Evolutionary conservation across 805 yeast genomes (phyloP).

Genomic region (Lipomyces oligophaga): DNA sequence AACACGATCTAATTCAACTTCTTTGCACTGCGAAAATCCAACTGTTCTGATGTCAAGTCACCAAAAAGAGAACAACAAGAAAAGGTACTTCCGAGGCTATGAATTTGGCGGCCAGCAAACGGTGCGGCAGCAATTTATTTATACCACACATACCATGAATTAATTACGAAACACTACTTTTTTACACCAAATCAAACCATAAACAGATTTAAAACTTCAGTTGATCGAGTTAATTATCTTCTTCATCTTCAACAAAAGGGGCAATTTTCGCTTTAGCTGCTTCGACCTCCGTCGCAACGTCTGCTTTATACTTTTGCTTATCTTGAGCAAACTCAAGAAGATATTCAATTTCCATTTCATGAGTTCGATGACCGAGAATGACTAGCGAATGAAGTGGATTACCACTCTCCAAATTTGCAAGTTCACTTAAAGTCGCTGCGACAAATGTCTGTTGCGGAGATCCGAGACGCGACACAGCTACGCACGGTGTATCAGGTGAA

Average conservation of each 20-base stretch:
- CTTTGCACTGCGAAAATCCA: too few relatives aligned
- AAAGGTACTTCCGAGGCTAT: too few relatives aligned
- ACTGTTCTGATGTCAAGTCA: too few relatives aligned
- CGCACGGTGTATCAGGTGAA: slow-evolving; percentile 84
- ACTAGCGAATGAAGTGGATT: slow-evolving; percentile 91
- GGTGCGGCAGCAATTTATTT: too few relatives aligned
- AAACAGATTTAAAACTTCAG: too few relatives aligned
- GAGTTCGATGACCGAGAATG: slow-evolving; percentile 86
- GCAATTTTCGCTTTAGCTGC: slow-evolving; percentile 11
- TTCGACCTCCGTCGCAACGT: slow-evolving; percentile 43
- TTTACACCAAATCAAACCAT: too few relatives aligned
- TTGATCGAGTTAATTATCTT: slow-evolving; percentile 20
- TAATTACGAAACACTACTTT: too few relatives aligned
- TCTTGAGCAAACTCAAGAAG: slow-evolving; percentile 71
- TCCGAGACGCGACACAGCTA: slow-evolving; percentile 88
- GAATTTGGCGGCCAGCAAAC: too few relatives aligned
- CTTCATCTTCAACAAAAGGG: slow-evolving; percentile 10
- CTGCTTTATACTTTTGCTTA: slow-evolving; percentile 46
- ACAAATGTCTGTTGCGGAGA: slow-evolving; percentile 76
- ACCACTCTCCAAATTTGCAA: slow-evolving; percentile 83
- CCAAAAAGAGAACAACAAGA: too few relatives aligned
- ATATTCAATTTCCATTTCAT: slow-evolving; percentile 86
- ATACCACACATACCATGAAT: too few relatives aligned
- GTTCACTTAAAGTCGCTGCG: slow-evolving; percentile 76
- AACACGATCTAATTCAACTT: too few relatives aligned